These are phyloP conservation scores for Epithele typhae DNA, from an alignment of 768 basidiomycete species.

Conservation along the genomic window DNA sequence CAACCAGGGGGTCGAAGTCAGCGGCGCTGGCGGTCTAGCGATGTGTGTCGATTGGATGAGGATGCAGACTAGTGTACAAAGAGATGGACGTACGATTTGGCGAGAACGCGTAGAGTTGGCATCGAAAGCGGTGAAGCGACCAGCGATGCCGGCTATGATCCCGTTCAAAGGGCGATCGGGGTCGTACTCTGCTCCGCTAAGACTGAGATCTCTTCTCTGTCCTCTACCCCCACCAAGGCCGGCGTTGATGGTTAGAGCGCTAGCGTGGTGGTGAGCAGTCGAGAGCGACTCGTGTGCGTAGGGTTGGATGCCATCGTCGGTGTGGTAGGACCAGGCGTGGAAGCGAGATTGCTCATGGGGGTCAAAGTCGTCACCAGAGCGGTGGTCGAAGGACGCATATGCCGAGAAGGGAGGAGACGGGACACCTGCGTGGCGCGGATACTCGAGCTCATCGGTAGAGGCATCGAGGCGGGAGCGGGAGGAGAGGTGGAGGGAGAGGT, in stretches of 20 bases:
- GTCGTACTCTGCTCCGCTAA: conserved; percentile 82
- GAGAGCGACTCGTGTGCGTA: conserved; percentile 68
- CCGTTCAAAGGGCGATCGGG: conserved; percentile 75
- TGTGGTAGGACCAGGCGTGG: conserved; percentile 33
- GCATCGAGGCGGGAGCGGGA: conserved; percentile 41
- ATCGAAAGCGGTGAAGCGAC: conserved; percentile 54
- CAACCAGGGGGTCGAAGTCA: conserved; percentile 52
- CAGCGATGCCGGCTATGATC: conserved; percentile 61
- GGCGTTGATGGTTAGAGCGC: conserved; percentile 79
- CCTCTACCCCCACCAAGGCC: conserved; percentile 59
- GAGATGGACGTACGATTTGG: conserved; percentile 37
- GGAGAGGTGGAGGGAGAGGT: conserved; percentile 68
- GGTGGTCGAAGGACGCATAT: conserved; percentile 57
- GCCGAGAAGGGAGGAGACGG: conserved; percentile 47
- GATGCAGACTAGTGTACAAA: not conserved
- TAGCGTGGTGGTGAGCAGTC: conserved; percentile 87
- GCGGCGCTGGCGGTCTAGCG: conserved; percentile 30
- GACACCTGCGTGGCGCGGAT: conserved; percentile 64
- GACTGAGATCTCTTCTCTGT: conserved; percentile 47
- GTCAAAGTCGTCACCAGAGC: conserved; percentile 52
- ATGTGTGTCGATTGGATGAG: not conserved
- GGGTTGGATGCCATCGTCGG: conserved; percentile 62
- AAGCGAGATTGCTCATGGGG: conserved; percentile 39
- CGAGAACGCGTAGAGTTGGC: conserved; percentile 47
- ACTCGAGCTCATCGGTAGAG: conserved; percentile 53